Conservation (phyloP, 148 eudicot species). For the Nepenthes mirabilis region DNA sequence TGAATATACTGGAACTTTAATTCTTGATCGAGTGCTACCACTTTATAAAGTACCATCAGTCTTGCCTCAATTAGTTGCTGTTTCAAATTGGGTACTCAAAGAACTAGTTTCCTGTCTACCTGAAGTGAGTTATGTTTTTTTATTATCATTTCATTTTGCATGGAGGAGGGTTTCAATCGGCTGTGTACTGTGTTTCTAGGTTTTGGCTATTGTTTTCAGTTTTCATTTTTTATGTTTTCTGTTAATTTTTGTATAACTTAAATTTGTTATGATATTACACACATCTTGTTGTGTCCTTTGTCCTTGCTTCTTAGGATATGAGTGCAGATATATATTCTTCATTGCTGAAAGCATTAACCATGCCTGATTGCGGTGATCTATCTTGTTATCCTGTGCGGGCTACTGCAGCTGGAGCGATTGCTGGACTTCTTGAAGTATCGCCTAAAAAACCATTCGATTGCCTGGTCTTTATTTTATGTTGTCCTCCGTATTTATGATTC, state of each 20-base stretch:
- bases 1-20: conserved; percentile 32
- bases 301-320: conserved; percentile 36
- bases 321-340: conserved; percentile 51
- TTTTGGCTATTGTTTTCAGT: not conserved
- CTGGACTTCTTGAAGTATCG: conserved; percentile 53
- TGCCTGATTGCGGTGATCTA: conserved; percentile 38
- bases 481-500: conserved; percentile 1
- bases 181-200: no score
- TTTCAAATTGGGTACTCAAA: conserved; percentile 82
- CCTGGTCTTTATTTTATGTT: not conserved
- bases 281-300: not conserved
- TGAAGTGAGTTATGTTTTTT: conserved; percentile 30
- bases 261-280: not conserved
- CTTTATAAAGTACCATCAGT: conserved; percentile 31
- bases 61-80: conserved; percentile 50
- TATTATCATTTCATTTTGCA: not conserved
- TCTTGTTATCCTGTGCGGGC: conserved; percentile 63
- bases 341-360: conserved; percentile 43
- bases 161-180: no score
- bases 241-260: not conserved
- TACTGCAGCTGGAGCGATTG: conserved; percentile 68
- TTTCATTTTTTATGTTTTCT: not conserved
- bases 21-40: conserved; percentile 47
- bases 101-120: conserved; percentile 67
- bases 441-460: conserved; percentile 1